Evolutionary conservation across 2,329 filamentous ascomycete species (phyloP), one percentile per base, ranked within the genome.

Genomic region (Aciculosporium take): DNA sequence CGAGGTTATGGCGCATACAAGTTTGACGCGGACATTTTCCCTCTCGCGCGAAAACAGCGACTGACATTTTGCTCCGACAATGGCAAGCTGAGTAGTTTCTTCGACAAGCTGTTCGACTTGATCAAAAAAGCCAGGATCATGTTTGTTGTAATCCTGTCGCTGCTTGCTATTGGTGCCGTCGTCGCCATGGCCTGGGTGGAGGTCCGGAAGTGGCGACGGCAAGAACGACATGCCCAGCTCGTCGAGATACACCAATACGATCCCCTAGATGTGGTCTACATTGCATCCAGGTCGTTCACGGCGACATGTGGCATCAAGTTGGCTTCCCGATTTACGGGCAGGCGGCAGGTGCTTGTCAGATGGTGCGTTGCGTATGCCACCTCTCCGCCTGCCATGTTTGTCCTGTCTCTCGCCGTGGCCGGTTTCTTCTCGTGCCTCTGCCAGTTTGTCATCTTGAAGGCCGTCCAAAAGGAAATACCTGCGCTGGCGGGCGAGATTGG

Each of bases 321-420:
- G 17, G 76, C 83, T 6, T 72, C 71, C 39, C 71, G 67, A 44
- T 78, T 89, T 61, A 74, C 72, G 40, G 60, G 74, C 59, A 63
- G 80, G 50, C 72, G 75, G 39, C 80, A 86, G 58, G 74, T 84
- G 35, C 70, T 94, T 32, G 71, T 79, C 8, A 78, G 88, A 46
- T 95, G 88, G 87, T 76, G 77, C 40, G 68, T 91, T 47, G 84
- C 88, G 7, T 95, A 95, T 56, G 79, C 79, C n/a, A 94, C 87
- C 0, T 87, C 87, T 0, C 64, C 81, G 0, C 76, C 85, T 0
- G 88, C 87, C 15, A 67, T 95, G n/a, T 88, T 95, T 53, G 75
- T 95, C 5, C 71, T 95, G 6, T 80, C 81, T 5, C 76, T 95
- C 31, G 88, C 82, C 8, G 54, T 93, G 8, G 85, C 87, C 2